A percentile compares a stretch with the other conserved stretches of the same genome.
Conservation (phyloP, 306 rosid genomes). For the Lathyrus aphaca region DNA sequence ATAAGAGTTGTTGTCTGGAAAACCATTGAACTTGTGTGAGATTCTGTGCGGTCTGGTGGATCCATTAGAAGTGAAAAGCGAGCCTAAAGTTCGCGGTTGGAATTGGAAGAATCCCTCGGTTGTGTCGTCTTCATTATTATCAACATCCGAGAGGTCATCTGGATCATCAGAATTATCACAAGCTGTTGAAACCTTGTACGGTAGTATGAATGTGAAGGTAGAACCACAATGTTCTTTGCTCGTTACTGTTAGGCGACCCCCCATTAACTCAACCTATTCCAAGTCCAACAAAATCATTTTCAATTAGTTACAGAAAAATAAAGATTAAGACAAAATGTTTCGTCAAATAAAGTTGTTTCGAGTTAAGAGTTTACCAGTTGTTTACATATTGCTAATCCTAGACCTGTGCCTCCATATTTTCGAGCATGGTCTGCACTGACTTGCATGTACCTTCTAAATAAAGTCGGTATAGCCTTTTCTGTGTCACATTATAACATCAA, state of each 20-base stretch:
- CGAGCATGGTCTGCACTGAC: constrained; percentile 97
- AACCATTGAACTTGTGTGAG: constrained; percentile 63
- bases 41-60: constrained; percentile 50
- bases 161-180: constrained; percentile 69
- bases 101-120: constrained; percentile 84
- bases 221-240: constrained; percentile 83
- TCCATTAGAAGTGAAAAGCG: constrained; percentile 79
- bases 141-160: constrained; percentile 70
- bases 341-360: background rate
- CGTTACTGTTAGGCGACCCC: constrained; percentile 84
- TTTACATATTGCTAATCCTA: constrained; percentile 97
- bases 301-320: background rate
- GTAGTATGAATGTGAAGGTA: constrained; percentile 84
- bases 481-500: constrained; percentile 42
- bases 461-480: constrained; percentile 83
- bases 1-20: constrained; percentile 42
- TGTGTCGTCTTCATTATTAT: constrained; percentile 55
- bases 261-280: constrained; percentile 93
- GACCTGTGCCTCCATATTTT: constrained; percentile 95
- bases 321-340: background rate
- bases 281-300: constrained; percentile 20
- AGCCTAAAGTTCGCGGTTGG: constrained; percentile 84
- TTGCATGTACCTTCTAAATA: constrained; percentile 97
- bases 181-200: constrained; percentile 73
- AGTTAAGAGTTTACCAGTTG: constrained; percentile 66